These are phyloP conservation scores for Microcyclospora pomicola DNA, from an alignment of 2,329 filamentous ascomycete species.

Conservation along the genomic window DNA sequence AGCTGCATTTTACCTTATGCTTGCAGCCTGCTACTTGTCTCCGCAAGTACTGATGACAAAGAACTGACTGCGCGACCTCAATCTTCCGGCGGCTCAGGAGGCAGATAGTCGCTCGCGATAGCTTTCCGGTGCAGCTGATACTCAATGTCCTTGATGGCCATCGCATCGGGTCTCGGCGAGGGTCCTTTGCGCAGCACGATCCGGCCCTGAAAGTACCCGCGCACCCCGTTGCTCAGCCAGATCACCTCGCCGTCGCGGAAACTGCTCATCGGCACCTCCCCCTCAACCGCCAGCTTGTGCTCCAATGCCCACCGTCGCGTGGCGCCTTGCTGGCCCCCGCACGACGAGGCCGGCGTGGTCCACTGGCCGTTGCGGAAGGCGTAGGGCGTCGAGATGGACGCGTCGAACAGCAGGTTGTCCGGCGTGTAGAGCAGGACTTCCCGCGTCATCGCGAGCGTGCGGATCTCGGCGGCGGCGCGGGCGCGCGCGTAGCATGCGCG, in stretches of 20 bases:
- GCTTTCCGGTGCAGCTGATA: no score
- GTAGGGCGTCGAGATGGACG: constrained; percentile 69
- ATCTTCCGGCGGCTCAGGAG: no score
- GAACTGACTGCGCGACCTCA: no score
- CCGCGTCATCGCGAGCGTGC: constrained; percentile 24
- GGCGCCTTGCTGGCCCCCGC: constrained; percentile 71
- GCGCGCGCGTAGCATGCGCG: constrained; percentile 60
- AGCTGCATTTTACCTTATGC: no score
- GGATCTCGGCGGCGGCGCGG: constrained; percentile 45
- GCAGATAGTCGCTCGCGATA: no score
- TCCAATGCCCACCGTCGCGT: constrained; percentile 73
- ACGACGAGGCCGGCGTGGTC: constrained; percentile 58
- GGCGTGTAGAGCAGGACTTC: constrained; percentile 67
- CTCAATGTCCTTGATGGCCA: no score
- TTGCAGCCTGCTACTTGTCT: no score
- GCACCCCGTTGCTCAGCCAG: constrained; percentile 79
- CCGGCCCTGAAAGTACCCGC: constrained; percentile 47
- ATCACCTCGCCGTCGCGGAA: constrained; percentile 61
- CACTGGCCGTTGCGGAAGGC: constrained; percentile 60
- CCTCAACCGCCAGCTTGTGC: constrained; percentile 51
- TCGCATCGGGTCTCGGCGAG: no score
- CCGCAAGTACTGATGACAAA: no score
- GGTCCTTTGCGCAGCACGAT: constrained; percentile 4
- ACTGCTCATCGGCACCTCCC: constrained; percentile 43
- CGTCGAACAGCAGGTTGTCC: constrained; percentile 60